Base-by-base conservation (phyloP, 2,329 filamentous ascomycete species). In the Calonectria ilicicola region DNA sequence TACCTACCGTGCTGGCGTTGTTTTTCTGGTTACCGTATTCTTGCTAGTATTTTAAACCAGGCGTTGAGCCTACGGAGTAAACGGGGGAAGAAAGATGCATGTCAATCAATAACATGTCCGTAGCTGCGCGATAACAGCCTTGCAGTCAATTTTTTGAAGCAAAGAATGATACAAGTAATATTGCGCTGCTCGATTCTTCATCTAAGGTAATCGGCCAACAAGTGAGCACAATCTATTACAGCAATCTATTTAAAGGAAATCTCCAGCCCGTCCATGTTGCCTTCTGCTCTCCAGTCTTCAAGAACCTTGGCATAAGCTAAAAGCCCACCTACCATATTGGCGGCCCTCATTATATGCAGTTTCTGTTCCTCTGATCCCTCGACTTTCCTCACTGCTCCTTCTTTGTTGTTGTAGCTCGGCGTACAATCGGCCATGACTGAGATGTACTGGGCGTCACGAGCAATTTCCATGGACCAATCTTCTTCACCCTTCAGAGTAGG, bases 391-490 rank as follows among this genome's bases (percentile, higher is more conserved):
- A 60, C 38, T 21, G 14, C 79, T 2, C 84, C 86, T 79, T 90
- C 87, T 26, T 78, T 81, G 60, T 89, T 91, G 46, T 87, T 80
- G 75, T 91, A 91, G 15, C 87, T 84, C 0, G 89, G 89, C n/a
- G 89, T 90, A 80, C 90, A 92, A 17, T 87, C 83, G 6, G 80
- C 78, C 23, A 90, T 72, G 0, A 81, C 75, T 3, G 78, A 74
- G 3, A 60, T 73, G n/a, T 44, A 32, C 19, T 26, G 23, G 6
- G 47, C 38, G n/a, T 40, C 40, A 27, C 60, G 77, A 79, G 35
- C 15, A 67, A 68, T 2, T 27, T 29, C 26, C 35, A 27, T 53
- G 6, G 17, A 26, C 46, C 38, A 63, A 12, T 56, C 27, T 9
- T 63, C 32, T 23, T 60, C 53, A 8, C 53, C 53, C 53, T 60